Evolutionary conservation across 441 rosid species (phyloP), one percentile per base, ranked within the genome.

Genomic region (Rhodomyrtus psidioides): DNA sequence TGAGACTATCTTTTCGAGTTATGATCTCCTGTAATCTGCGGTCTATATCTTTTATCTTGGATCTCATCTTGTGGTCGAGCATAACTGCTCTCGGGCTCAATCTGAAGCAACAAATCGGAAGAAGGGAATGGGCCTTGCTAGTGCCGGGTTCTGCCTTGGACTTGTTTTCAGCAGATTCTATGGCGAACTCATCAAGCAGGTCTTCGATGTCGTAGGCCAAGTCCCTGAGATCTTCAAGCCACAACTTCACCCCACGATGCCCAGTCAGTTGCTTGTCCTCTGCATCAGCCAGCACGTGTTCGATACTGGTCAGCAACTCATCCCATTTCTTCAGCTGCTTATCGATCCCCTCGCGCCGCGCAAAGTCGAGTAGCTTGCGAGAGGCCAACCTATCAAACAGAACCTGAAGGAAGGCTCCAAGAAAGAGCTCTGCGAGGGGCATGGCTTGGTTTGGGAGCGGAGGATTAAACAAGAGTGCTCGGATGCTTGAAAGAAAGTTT

Each of bases 21-120:
- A 62, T 7, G 0, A 62, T 0, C 0, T 30, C 7, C 1, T 30
- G 0, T 17, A 62, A 1, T 30, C 1, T 62, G 0, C 0, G 0
- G 1, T 62, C 75, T 2, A 62, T 9, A 6, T 30, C 75, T 17
- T 62, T 0, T 0, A 62, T 62, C 26, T 0, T 17, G 75, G 75
- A 62, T 62, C 75, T 62, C 46, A 62, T 62, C 30, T 62, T 62
- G 0, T 0, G 0, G 1, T 30, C 26, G 0, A 4, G 10, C 75
- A 62, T 30, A 19, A 30, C 17, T 8, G 7, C 44, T 0, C 2
- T 0, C 0, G 46, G 75, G 75, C 14, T 62, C 1, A 30, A 62
- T n/a, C n/a, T n/a, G 2, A 62, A 30, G 44, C 4, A 2, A 62
- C 44, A 30, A 62, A 24, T 62, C 0, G 75, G 13, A 30, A 30